Evolutionary conservation across 352 stramenopile species (phyloP), one percentile per base, ranked within the genome.

Genomic region (Peronospora farinosa): DNA sequence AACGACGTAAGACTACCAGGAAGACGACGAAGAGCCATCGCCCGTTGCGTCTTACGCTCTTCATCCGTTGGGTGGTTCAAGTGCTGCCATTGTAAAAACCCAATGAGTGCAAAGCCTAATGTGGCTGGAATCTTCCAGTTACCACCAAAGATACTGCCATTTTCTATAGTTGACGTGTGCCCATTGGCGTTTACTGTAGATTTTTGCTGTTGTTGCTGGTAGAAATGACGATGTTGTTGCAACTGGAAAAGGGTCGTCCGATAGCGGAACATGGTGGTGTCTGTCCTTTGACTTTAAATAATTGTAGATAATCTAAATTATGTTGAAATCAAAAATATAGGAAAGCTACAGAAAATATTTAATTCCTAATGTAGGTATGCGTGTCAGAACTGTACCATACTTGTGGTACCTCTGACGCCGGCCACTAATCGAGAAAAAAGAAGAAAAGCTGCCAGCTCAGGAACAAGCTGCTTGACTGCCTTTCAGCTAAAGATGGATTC

Each of bases 61-160:
- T 81, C 68, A 4, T 85, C 72, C 17, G 65, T 81, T 49, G 72
- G 66, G 57, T 78, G 66, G 58, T 75, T 86, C 7, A 89, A 50
- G 32, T 87, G 75, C 21, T 86, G 58, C 55, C 71, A 84, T 53
- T 91, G 80, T 49, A 88, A 45, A 28, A 83, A 72, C 9, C 73
- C 80, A 21, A 91, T 83, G 59, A 86, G 60, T 42, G 74, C 64
- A 23, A 91, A 88, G 47, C 80, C 77, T 40, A 72, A 39, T 3
- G 69, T 69, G 17, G 73, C 77, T 9, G 77, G 75, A 45, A 91
- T 69, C 60, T 86, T 86, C 75, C 75, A 91, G 56, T 65, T 72
- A 13, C 60, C 44, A 7, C 57, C 40, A 49, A 70, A 65, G 48
- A 65, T 38, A n/a, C 32, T 51, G 12, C 51, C n/a, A 17, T 3